These are phyloP conservation scores for Malassezia japonica DNA, from an alignment of 1,284 basidiomycete genomes.

Conservation along the genomic window DNA sequence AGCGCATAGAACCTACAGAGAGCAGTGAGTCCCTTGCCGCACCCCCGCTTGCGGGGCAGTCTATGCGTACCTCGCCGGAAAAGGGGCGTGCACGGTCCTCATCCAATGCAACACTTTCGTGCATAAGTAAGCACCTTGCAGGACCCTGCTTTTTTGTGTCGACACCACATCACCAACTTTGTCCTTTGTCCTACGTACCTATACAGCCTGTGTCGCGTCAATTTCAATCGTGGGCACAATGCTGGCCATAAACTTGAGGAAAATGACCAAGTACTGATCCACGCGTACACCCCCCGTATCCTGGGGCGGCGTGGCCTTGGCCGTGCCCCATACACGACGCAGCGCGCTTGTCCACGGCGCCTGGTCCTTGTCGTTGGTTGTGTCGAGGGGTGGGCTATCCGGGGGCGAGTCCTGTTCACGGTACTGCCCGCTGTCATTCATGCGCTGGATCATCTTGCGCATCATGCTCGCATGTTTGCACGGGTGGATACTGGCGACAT, in stretches of 20 bases:
- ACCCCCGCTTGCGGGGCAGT: no score
- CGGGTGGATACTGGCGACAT: slow-evolving; percentile 69
- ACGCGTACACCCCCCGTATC: slow-evolving; percentile 23
- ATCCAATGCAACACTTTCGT: no score
- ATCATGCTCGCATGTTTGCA: slow-evolving; percentile 99
- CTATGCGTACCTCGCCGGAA: no score
- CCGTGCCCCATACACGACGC: slow-evolving; percentile 57
- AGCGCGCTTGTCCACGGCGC: slow-evolving; percentile 61
- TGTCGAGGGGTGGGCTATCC: no score
- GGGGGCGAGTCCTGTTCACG: slow-evolving; percentile 3
- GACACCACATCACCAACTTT: no score
- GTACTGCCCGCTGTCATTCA: slow-evolving; percentile 59
- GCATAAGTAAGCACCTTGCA: no score
- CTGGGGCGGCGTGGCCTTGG: not conserved
- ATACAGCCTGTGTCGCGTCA: slow-evolving; percentile 28
- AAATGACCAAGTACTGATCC: slow-evolving; percentile 47
- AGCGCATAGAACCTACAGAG: no score
- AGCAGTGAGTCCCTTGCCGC: no score
- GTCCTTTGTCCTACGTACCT: not conserved
- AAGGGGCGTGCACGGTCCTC: no score
- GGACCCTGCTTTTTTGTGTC: no score
- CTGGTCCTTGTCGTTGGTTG: slow-evolving; percentile 33
- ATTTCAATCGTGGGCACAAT: slow-evolving; percentile 47
- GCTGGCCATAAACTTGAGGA: slow-evolving; percentile 46
- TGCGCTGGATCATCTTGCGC: slow-evolving; percentile 98